These are phyloP conservation scores for Crucihimalaya himalaica DNA, from an alignment of 345 rosid genomes.

Conservation along the genomic window DNA sequence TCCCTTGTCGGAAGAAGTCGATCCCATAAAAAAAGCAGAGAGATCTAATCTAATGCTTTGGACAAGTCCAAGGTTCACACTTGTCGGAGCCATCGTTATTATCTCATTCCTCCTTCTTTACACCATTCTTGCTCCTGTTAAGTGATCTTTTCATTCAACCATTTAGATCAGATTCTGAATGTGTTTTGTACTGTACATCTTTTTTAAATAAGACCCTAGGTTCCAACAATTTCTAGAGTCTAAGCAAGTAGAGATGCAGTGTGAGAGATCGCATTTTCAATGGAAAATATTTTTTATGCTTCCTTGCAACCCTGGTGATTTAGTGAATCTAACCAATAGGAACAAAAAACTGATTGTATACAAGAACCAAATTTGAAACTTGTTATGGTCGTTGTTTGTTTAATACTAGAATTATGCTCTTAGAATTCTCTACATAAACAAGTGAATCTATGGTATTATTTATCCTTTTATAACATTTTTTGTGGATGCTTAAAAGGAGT, in stretches of 20 bases:
- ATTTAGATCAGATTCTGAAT: conserved; percentile 1
- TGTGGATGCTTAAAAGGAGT: not conserved
- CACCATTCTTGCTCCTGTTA: conserved; percentile 76
- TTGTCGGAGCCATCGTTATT: conserved; percentile 65
- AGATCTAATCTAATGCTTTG: conserved; percentile 79
- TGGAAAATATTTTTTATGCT: too few relatives aligned
- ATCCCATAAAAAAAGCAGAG: conserved; percentile 91
- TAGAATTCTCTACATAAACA: not conserved
- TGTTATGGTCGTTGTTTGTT: not conserved
- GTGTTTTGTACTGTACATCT: not conserved
- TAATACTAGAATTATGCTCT: too few relatives aligned
- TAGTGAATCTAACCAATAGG: not conserved
- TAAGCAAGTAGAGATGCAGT: not conserved
- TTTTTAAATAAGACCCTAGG: not conserved
- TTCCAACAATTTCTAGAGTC: not conserved
- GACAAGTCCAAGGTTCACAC: conserved; percentile 82
- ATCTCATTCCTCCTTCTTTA: conserved; percentile 76
- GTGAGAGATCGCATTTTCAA: not conserved
- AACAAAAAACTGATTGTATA: not conserved
- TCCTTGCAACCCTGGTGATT: too few relatives aligned
- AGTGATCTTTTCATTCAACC: conserved; percentile 40
- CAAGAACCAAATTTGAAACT: not conserved
- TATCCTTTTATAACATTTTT: not conserved
- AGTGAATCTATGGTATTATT: not conserved
- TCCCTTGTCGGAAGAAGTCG: conserved; percentile 87